Conservation (phyloP, 2,329 filamentous ascomycete species). For the Aspergillus sp. region DNA sequence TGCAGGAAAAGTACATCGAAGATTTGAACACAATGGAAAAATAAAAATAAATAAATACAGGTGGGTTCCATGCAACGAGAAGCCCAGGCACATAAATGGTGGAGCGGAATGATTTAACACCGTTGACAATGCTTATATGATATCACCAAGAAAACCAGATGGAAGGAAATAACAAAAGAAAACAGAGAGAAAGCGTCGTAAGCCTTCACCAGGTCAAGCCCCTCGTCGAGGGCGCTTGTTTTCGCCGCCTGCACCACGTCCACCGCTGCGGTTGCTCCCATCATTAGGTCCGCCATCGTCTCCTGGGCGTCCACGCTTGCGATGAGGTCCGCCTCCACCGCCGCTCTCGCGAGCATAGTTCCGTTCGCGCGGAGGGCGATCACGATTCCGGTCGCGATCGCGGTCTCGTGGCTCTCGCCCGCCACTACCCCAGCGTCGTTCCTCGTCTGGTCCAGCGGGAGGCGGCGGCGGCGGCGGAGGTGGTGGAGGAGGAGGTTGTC, state of each 20-base stretch:
- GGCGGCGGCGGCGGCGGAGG: slow-evolving; percentile 32
- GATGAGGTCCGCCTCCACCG: slow-evolving; percentile 27
- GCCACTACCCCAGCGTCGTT: slow-evolving; percentile 35
- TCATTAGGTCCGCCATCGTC: slow-evolving; percentile 31
- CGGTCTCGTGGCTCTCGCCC: slow-evolving; percentile 37
- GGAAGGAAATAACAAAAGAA: slow-evolving; percentile 8
- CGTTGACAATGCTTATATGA: slow-evolving; percentile 21
- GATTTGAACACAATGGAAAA: background rate
- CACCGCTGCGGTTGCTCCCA: slow-evolving; percentile 33
- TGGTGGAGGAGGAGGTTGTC: slow-evolving; percentile 30
- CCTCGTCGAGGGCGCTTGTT: slow-evolving; percentile 44
- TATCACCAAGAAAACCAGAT: slow-evolving; percentile 16
- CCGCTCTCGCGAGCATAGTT: slow-evolving; percentile 31
- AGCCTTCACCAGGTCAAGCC: background rate
- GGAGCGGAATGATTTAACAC: slow-evolving; percentile 12
- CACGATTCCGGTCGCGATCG: slow-evolving; percentile 36
- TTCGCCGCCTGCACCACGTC: slow-evolving; percentile 37
- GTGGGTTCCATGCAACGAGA: slow-evolving; percentile 3
- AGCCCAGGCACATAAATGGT: background rate
- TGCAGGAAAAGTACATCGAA: background rate
- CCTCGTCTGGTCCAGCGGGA: slow-evolving; percentile 27
- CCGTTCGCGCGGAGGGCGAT: slow-evolving; percentile 33
- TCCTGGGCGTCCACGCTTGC: slow-evolving; percentile 40
- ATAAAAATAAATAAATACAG: slow-evolving; percentile 10
- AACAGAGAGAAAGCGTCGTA: slow-evolving; percentile 8